phyloP scores from a whole-genome alignment of 2,329 filamentous ascomycete species.

The Neospermospora avenae region DNA sequence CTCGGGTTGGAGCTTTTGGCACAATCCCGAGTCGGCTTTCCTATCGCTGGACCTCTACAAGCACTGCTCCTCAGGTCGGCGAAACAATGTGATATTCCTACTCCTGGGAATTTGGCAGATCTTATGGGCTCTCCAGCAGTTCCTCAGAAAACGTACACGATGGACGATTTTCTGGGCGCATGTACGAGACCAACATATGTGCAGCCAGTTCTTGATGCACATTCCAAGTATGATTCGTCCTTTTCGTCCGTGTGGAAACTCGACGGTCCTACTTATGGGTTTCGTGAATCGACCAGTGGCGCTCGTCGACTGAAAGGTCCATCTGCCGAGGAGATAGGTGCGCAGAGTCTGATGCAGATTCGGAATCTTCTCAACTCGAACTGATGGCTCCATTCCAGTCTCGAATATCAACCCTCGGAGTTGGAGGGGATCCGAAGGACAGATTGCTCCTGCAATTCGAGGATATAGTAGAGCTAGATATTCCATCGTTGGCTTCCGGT shows the following conservation, averaged over 20 bases:
- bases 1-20: conserved; percentile 31
- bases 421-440: background rate
- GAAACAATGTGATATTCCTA: conserved; percentile 24
- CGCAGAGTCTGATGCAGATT: conserved; percentile 34
- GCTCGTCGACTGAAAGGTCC: conserved; percentile 10
- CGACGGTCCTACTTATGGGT: conserved; percentile 22
- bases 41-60: conserved; percentile 33
- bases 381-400: conserved; percentile 8
- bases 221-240: conserved; percentile 29
- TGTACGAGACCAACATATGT: conserved; percentile 33
- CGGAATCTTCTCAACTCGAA: conserved; percentile 32
- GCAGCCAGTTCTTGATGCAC: conserved; percentile 31
- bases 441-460: background rate
- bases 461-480: background rate
- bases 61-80: conserved; percentile 32
- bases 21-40: conserved; percentile 31
- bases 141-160: conserved; percentile 19
- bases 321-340: conserved; percentile 28
- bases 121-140: conserved; percentile 15
- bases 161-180: conserved; percentile 35
- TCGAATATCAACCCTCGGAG: background rate
- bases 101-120: conserved; percentile 24
- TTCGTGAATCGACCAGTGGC: conserved; percentile 15
- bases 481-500: background rate
- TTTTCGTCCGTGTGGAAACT: conserved; percentile 32